Conservation (phyloP, 305 asterid species). For the Fraxinus sp. region DNA sequence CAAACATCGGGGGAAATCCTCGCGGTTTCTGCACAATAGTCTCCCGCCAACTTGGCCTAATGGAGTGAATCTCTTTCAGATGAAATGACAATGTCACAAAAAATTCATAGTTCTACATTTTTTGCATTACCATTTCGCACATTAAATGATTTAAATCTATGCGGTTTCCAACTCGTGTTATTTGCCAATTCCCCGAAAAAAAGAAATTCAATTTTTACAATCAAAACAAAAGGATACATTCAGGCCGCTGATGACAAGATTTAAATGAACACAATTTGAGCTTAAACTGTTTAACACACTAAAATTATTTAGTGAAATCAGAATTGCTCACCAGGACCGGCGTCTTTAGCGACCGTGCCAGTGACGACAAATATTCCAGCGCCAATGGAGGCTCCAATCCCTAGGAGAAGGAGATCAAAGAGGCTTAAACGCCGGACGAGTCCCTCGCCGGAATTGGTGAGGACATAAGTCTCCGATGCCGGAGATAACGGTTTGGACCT, state of each 20-base stretch:
- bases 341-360: conserved; percentile 91
- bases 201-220: not conserved
- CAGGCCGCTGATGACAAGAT: not conserved
- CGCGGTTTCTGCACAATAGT: not conserved
- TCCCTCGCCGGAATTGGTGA: conserved; percentile 45
- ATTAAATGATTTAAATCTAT: not conserved
- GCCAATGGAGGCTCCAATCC: conserved; percentile 95
- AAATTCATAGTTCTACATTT: not conserved
- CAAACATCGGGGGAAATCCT: not conserved
- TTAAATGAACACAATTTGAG: not conserved
- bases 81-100: not conserved
- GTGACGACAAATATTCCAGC: conserved; percentile 95
- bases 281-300: not conserved
- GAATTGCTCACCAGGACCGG: conserved; percentile 79
- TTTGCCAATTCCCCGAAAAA: not conserved
- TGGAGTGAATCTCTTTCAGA: not conserved
- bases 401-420: conserved; percentile 75
- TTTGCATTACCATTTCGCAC: not conserved
- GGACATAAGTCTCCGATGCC: conserved; percentile 38
- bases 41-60: not conserved
- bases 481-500: conserved; percentile 60
- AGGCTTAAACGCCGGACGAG: conserved; percentile 76
- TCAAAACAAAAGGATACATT: not conserved
- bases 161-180: not conserved
- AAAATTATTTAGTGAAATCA: not conserved